These are phyloP conservation scores for Trichoderma asperelloides DNA, from an alignment of 495 filamentous ascomycete genomes.

Conservation along the genomic window DNA sequence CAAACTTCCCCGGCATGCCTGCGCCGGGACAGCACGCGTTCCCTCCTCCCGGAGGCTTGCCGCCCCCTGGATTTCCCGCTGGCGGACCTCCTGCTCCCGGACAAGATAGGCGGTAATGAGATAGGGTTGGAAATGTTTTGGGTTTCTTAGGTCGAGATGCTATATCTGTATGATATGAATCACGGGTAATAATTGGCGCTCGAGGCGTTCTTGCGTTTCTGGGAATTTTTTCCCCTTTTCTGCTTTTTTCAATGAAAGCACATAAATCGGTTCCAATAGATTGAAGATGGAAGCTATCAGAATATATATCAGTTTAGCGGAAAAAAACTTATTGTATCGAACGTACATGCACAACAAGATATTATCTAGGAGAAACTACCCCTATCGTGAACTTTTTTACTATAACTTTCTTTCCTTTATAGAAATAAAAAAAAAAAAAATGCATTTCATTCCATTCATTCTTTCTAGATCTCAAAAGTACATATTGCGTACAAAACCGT, in stretches of 20 bases:
- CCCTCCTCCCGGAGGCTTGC: constrained; percentile 10
- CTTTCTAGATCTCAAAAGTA: not conserved
- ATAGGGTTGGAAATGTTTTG: not conserved
- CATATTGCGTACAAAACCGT: not conserved
- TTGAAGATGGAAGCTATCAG: not conserved
- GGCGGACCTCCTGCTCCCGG: constrained; percentile 14
- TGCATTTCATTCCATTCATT: not conserved
- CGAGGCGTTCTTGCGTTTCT: not conserved
- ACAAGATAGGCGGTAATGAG: constrained; percentile 11
- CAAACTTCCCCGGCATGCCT: constrained; percentile 33
- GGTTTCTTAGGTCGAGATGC: not conserved
- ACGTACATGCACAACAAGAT: not conserved
- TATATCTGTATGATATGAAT: not conserved
- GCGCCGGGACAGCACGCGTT: constrained; percentile 41
- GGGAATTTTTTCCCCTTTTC: too few species aligned
- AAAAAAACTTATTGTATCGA: not conserved
- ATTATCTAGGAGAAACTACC: not conserved
- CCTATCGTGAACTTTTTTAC: too few species aligned
- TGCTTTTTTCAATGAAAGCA: not conserved
- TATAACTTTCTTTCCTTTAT: not conserved
- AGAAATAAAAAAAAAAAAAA: not conserved
- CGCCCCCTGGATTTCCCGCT: constrained; percentile 19
- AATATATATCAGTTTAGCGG: not conserved
- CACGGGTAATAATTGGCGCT: not conserved
- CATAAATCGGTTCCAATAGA: not conserved